Evolutionary conservation across 495 filamentous ascomycete species (phyloP), one percentile per base, ranked within the genome.

Genomic region (Daldinia decipiens): DNA sequence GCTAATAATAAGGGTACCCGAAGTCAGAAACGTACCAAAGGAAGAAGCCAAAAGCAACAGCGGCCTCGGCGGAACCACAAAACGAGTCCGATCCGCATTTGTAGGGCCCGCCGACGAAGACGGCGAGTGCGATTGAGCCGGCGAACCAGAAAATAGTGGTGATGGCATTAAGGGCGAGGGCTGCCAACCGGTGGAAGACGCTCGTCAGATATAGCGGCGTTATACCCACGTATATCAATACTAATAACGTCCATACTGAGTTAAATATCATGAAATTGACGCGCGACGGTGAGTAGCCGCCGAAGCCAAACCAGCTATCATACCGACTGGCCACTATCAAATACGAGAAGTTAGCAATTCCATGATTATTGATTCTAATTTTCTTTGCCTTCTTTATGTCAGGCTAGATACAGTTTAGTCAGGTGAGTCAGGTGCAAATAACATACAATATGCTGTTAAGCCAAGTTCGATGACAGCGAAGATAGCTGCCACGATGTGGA

Each of bases 111-210:
- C 83, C 85, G 50, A 91, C 76, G 62, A 84, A 82, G 4, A 87
- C 89, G 2, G 88, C 92, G 1, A 93, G 74, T 0, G 92, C 92
- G 75, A 96, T 89, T 66, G 91, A 91, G 27, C 92, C 92, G 0
- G 89, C 88, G 76, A 97, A 93, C 93, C 93, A 96, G 83, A 95
- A 94, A 39, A 94, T 84, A 83, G 88, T 89, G n/a, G 92, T 94
- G 12, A 95, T 52, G 50, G 80, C 79, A 67, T 94, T 91, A 32
- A 91, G 80, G n/a, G 72, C 88, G 8, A 92, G 82, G 4, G 93
- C 85, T 39, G 79, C 85, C 29, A 87, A 83, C n/a, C 82, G 85
- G 79, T 91, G 87, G 62, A 85, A 84, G 13, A 87, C 67, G 50
- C 77, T 79, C 1, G 88, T 83, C 73, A 87, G 83, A 76, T 86